phyloP scores from a whole-genome alignment of 116 monocot genomes.

The Thalassia testudinum region DNA sequence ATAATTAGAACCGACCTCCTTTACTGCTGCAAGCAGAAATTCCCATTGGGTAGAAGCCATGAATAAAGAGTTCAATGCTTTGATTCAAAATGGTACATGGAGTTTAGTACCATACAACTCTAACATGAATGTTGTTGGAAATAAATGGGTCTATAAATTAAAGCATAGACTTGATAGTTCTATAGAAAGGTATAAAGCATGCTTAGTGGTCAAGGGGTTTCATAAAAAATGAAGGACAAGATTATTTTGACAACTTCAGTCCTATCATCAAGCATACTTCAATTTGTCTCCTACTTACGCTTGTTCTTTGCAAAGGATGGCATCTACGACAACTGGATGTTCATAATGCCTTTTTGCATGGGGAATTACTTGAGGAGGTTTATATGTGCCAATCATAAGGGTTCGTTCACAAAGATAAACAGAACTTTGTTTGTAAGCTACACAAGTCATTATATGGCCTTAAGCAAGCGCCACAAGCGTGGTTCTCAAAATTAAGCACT shows the following conservation, averaged over 20 bases:
- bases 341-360: conserved; percentile 2
- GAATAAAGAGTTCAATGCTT: background rate
- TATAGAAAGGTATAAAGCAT: background rate
- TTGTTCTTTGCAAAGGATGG: background rate
- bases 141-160: background rate
- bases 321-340: background rate
- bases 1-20: background rate
- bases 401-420: background rate
- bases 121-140: background rate
- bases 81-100: background rate
- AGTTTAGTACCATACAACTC: background rate
- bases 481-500: background rate
- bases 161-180: background rate
- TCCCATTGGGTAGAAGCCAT: background rate
- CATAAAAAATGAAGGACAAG: background rate
- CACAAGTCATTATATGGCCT: conserved; percentile 3
- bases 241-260: background rate
- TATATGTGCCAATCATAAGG: conserved; percentile 1
- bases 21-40: background rate
- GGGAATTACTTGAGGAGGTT: background rate
- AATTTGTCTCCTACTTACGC: background rate
- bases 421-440: background rate
- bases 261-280: background rate
- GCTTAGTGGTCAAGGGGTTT: background rate
- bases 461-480: background rate